phyloP scores from a whole-genome alignment of 148 eudicot species.

The Cornus suecica region DNA sequence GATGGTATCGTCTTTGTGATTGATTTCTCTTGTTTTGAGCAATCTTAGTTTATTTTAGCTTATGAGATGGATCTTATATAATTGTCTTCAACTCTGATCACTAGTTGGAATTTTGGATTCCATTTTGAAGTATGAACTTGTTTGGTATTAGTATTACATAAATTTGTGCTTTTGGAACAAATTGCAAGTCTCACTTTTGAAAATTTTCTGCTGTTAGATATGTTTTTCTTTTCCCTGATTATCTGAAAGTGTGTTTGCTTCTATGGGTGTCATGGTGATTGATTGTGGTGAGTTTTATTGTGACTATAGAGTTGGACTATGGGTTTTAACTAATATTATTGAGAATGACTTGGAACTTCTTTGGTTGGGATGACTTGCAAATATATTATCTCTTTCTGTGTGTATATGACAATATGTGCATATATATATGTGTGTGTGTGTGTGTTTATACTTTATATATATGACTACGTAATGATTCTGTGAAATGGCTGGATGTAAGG shows the following conservation, averaged over 20 bases:
- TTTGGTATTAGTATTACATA: background rate
- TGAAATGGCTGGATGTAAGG: too few species aligned
- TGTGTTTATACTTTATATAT: too few species aligned
- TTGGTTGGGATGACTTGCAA: background rate
- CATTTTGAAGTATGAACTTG: background rate
- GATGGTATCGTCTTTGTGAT: background rate
- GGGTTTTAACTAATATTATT: too few species aligned
- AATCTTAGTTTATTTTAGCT: background rate
- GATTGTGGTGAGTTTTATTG: too few species aligned
- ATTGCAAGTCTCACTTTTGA: background rate
- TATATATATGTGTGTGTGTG: too few species aligned
- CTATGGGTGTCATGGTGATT: background rate
- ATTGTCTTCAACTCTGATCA: background rate
- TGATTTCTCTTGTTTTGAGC: background rate
- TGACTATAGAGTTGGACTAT: too few species aligned
- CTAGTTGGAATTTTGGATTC: too few species aligned
- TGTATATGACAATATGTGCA: too few species aligned
- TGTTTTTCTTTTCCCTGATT: background rate
- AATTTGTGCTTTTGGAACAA: background rate
- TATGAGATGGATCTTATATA: background rate
- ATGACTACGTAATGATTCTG: too few species aligned
- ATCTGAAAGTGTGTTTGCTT: background rate
- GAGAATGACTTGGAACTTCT: background rate
- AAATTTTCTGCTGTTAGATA: background rate
- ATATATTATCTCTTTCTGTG: too few species aligned